These are phyloP conservation scores for Neurospora tetrasperma DNA, from an alignment of 495 filamentous ascomycete species.

Conservation along the genomic window DNA sequence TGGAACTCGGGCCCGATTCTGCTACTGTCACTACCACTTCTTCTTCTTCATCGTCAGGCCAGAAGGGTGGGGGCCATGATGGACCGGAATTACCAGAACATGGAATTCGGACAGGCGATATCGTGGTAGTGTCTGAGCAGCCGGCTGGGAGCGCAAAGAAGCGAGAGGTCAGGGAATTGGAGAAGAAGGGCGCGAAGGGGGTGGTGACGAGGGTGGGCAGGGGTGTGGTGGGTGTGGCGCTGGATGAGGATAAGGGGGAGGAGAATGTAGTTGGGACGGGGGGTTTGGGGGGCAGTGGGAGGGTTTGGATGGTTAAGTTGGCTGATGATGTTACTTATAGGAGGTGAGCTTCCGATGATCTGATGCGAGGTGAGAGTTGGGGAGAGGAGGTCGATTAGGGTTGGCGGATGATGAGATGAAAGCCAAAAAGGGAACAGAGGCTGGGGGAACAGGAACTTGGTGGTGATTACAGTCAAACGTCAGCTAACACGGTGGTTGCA, in stretches of 20 bases:
- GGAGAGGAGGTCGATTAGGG: not conserved
- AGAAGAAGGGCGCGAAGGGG: constrained; percentile 59
- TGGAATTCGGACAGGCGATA: constrained; percentile 79
- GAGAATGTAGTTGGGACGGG: constrained; percentile 55
- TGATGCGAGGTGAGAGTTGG: not conserved
- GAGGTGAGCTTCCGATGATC: constrained; percentile 38
- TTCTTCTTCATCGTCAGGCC: too few relatives aligned
- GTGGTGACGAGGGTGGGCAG: constrained; percentile 65
- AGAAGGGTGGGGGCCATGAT: not conserved
- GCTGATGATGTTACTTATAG: constrained; percentile 91
- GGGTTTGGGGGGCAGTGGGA: constrained; percentile 50
- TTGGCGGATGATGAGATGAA: not conserved
- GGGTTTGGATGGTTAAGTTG: constrained; percentile 70
- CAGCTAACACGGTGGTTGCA: constrained; percentile 14
- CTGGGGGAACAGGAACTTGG: not conserved
- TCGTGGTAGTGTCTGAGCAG: constrained; percentile 72
- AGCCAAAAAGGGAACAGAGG: not conserved
- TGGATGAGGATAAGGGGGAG: constrained; percentile 49
- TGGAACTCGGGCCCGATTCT: constrained; percentile 68
- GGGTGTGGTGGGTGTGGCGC: constrained; percentile 59
- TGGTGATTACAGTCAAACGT: not conserved
- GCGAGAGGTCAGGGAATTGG: constrained; percentile 55
- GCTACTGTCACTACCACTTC: constrained; percentile 38
- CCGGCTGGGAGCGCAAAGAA: constrained; percentile 59
- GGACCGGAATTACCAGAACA: constrained; percentile 56